Evolutionary conservation across 208 protist species (phyloP).

Genomic region (Strigomonas galati): DNA sequence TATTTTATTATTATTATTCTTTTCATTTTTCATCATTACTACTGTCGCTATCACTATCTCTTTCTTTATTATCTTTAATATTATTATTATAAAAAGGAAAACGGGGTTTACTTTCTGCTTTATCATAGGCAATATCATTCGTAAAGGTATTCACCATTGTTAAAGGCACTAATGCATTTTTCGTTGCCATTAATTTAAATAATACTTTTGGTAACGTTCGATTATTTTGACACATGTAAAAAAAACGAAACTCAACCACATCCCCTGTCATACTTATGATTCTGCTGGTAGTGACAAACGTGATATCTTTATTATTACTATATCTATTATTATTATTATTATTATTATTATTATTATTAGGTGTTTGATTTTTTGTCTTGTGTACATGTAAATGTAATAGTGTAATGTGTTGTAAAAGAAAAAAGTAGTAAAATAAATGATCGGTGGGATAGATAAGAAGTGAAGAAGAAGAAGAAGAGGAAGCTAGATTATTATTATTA

Average conservation of each 20-base stretch:
- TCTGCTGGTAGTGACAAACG: neutral
- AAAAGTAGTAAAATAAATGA: conserved; percentile 51
- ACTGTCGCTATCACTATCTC: neutral
- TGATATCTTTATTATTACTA: neutral
- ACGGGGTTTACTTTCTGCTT: too few relatives aligned
- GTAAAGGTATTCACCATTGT: too few relatives aligned
- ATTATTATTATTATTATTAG: too few relatives aligned
- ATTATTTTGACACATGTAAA: neutral
- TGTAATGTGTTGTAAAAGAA: conserved; percentile 58
- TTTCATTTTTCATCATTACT: neutral
- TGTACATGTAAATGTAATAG: conserved; percentile 23
- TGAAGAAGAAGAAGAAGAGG: too few relatives aligned
- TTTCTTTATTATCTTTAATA: conserved; percentile 8
- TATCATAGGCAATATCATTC: too few relatives aligned
- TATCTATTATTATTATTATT: conserved; percentile 10
- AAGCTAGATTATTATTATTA: too few relatives aligned
- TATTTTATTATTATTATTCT: conserved; percentile 2
- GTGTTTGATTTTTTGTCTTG: neutral
- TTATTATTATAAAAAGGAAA: too few relatives aligned
- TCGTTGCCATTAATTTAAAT: too few relatives aligned
- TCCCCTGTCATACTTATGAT: too few relatives aligned
- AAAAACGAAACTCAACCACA: neutral
- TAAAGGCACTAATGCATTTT: too few relatives aligned
- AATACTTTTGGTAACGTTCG: too few relatives aligned
- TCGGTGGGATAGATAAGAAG: conserved; percentile 33